A percentile compares a stretch with the other conserved stretches of the same genome.
Evolutionary conservation across 1,284 basidiomycete species (phyloP).

Genomic region (Ganoderma resinaceum): DNA sequence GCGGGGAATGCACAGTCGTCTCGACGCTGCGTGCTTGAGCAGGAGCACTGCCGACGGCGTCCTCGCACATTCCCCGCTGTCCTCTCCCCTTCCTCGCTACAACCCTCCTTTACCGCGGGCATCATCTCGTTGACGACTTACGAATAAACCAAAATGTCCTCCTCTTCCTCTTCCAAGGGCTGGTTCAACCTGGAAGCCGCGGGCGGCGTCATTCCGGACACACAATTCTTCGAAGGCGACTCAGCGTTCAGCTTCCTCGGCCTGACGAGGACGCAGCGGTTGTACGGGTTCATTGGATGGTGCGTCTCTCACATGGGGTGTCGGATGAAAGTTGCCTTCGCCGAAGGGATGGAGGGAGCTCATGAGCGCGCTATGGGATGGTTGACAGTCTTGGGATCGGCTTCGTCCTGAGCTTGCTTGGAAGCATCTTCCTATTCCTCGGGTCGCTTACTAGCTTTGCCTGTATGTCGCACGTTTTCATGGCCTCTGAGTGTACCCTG

Average conservation of each 20-base stretch:
- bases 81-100: slow-evolving; percentile 1
- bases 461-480: slow-evolving; percentile 53
- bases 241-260: slow-evolving; percentile 84
- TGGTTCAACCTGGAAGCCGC: slow-evolving; percentile 79
- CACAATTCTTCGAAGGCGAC: slow-evolving; percentile 82
- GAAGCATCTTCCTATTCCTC: slow-evolving; percentile 80
- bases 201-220: slow-evolving; percentile 66
- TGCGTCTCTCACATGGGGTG: slow-evolving; percentile 38
- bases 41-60: slow-evolving; percentile 29
- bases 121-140: not conserved
- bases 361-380: not conserved
- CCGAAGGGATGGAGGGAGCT: not conserved
- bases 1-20: slow-evolving; percentile 18
- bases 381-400: slow-evolving; percentile 67
- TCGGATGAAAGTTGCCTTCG: slow-evolving; percentile 1
- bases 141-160: slow-evolving; percentile 10
- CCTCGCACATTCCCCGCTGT: slow-evolving; percentile 20
- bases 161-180: slow-evolving; percentile 47
- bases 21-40: slow-evolving; percentile 22
- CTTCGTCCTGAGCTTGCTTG: slow-evolving; percentile 83
- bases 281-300: slow-evolving; percentile 89
- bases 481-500: not conserved
- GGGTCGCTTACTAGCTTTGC: slow-evolving; percentile 81
- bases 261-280: slow-evolving; percentile 77
- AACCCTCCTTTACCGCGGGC: not conserved